phyloP scores from a whole-genome alignment of 2,329 filamentous ascomycete species.

The Stagonosporopsis chrysanthemi region DNA sequence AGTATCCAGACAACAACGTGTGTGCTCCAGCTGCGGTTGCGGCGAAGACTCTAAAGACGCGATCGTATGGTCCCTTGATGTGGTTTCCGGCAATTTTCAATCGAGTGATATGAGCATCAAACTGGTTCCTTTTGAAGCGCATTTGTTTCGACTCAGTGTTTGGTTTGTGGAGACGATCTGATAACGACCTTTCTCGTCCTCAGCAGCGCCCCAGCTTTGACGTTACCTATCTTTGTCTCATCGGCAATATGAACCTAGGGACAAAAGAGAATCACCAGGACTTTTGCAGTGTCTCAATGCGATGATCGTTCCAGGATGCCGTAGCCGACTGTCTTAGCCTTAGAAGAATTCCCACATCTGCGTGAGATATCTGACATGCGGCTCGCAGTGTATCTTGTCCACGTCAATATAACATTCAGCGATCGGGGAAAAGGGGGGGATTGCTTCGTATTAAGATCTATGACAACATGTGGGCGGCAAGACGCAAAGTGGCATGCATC shows the following conservation, averaged over 20 bases:
- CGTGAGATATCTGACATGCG: neutral
- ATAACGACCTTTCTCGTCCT: neutral
- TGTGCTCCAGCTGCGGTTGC: neutral
- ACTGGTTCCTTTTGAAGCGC: neutral
- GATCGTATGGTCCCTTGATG: neutral
- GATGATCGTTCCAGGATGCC: neutral
- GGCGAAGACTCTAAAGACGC: too few relatives aligned
- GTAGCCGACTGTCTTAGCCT: neutral
- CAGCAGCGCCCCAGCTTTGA: too few relatives aligned
- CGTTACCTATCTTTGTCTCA: too few relatives aligned
- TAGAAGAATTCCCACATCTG: neutral
- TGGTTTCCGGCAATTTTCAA: neutral
- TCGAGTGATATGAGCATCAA: neutral
- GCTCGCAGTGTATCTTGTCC: neutral
- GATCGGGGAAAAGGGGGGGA: neutral
- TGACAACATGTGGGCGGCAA: neutral
- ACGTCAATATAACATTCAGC: neutral
- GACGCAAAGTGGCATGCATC: neutral
- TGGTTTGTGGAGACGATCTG: neutral
- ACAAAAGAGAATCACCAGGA: neutral
- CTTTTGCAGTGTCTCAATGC: neutral
- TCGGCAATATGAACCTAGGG: too few relatives aligned
- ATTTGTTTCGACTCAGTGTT: neutral
- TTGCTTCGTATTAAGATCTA: neutral
- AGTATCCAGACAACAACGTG: neutral